Conservation (phyloP, 2,329 filamentous ascomycete genomes). For the Aspergillus pseudoglaucus region DNA sequence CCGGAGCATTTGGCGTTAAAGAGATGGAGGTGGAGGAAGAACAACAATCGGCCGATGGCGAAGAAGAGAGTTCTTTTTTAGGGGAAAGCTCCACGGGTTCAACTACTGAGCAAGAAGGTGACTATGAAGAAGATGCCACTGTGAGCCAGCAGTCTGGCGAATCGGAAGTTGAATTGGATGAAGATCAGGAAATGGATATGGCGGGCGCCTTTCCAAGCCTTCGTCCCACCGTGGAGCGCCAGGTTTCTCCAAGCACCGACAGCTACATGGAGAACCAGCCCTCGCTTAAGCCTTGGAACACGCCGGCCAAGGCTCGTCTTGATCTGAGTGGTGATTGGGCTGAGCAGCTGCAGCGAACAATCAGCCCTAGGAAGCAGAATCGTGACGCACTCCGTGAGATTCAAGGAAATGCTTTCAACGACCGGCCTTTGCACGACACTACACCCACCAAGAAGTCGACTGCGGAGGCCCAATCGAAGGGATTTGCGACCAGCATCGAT, state of each 20-base stretch:
- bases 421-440: slow-evolving; percentile 34
- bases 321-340: slow-evolving; percentile 78
- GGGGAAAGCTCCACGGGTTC: slow-evolving; percentile 83
- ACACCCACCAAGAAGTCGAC: slow-evolving; percentile 21
- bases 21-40: slow-evolving; percentile 51
- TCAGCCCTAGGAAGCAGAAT: slow-evolving; percentile 89
- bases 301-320: slow-evolving; percentile 49
- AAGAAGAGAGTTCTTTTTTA: slow-evolving; percentile 73
- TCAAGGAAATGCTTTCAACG: slow-evolving; percentile 54
- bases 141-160: slow-evolving; percentile 52
- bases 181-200: slow-evolving; percentile 73
- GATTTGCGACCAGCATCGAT: slow-evolving; percentile 85
- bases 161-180: slow-evolving; percentile 56
- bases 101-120: slow-evolving; percentile 52
- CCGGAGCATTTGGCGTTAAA: slow-evolving; percentile 72
- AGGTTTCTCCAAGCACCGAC: slow-evolving; percentile 44
- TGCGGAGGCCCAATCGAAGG: slow-evolving; percentile 41
- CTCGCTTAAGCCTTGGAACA: slow-evolving; percentile 32
- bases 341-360: slow-evolving; percentile 85
- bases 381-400: slow-evolving; percentile 63
- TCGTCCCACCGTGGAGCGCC: slow-evolving; percentile 70
- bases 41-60: slow-evolving; percentile 30
- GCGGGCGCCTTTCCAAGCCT: slow-evolving; percentile 69
- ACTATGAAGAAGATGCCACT: slow-evolving; percentile 46
- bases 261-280: slow-evolving; percentile 43